phyloP scores from a whole-genome alignment of 1,139 yeast species.

The Geotrichum histeridarum region DNA sequence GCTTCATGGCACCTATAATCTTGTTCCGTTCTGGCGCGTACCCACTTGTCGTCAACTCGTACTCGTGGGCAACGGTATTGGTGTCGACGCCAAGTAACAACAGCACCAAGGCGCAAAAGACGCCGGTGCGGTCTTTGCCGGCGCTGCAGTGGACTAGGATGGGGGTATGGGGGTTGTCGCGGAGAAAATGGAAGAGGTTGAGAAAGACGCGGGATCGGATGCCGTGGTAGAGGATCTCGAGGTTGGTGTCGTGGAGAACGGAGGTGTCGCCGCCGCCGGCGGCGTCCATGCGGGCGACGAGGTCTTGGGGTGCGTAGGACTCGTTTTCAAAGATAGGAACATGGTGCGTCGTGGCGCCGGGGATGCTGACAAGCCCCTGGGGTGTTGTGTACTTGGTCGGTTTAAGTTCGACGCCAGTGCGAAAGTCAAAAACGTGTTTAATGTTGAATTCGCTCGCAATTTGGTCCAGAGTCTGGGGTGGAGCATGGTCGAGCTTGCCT shows the following conservation, averaged over 20 bases:
- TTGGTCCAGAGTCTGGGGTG: not conserved
- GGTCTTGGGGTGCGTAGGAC: conserved; percentile 62
- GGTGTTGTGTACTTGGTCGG: conserved; percentile 22
- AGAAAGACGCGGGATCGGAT: conserved; percentile 38
- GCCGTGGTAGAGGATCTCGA: conserved; percentile 45
- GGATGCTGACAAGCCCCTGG: conserved; percentile 24
- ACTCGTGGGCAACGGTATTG: conserved; percentile 63
- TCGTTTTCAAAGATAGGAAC: conserved; percentile 55
- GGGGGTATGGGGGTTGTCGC: conserved; percentile 49
- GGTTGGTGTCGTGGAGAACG: conserved; percentile 56
- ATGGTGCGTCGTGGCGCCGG: conserved; percentile 50
- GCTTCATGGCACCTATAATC: conserved; percentile 22
- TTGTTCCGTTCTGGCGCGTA: conserved; percentile 18
- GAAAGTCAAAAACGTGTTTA: conserved; percentile 58
- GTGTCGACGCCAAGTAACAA: conserved; percentile 60
- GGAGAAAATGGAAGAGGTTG: conserved; percentile 48
- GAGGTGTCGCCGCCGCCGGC: conserved; percentile 47
- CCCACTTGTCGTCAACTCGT: conserved; percentile 69
- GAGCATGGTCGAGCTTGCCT: conserved; percentile 39
- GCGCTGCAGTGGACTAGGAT: conserved; percentile 76
- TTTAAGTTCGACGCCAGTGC: conserved; percentile 64
- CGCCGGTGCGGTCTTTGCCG: conserved; percentile 84
- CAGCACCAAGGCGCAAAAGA: conserved; percentile 62
- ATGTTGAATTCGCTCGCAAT: conserved; percentile 42
- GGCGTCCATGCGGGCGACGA: conserved; percentile 53